phyloP scores from a whole-genome alignment of 179 eudicot species.

The Beta macrorhiza region DNA sequence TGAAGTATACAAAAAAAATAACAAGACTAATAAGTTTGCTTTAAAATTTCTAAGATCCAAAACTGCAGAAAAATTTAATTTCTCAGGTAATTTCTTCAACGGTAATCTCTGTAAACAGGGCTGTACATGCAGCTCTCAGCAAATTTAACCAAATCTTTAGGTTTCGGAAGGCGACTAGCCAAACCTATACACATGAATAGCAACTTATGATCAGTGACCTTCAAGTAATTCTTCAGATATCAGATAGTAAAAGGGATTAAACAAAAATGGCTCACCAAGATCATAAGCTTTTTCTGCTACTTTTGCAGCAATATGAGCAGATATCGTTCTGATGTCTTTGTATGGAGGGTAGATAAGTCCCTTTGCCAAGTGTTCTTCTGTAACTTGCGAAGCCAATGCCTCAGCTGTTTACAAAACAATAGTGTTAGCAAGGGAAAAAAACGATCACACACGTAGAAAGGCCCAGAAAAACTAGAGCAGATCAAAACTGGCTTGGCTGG shows the following conservation, averaged over 20 bases:
- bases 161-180: conserved; percentile 82
- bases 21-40: not conserved
- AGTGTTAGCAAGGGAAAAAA: not conserved
- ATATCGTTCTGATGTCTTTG: conserved; percentile 72
- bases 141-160: conserved; percentile 57
- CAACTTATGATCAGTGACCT: conserved; percentile 2
- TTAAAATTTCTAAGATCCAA: conserved; percentile 3
- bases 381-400: conserved; percentile 86
- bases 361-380: conserved; percentile 63
- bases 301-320: conserved; percentile 83
- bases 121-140: conserved; percentile 94
- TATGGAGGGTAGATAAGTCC: conserved; percentile 87
- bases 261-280: conserved; percentile 49
- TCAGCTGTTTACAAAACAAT: conserved; percentile 53
- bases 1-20: conserved; percentile 12
- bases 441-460: not conserved
- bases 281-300: conserved; percentile 93
- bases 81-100: conserved; percentile 19
- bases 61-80: conserved; percentile 4
- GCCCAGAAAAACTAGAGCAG: not conserved
- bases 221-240: not conserved
- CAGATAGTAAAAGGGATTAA: not conserved
- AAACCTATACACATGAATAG: conserved; percentile 39
- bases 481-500: not conserved
- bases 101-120: conserved; percentile 67